phyloP scores from a whole-genome alignment of 305 asterid genomes.

The Fraxinus velutina region DNA sequence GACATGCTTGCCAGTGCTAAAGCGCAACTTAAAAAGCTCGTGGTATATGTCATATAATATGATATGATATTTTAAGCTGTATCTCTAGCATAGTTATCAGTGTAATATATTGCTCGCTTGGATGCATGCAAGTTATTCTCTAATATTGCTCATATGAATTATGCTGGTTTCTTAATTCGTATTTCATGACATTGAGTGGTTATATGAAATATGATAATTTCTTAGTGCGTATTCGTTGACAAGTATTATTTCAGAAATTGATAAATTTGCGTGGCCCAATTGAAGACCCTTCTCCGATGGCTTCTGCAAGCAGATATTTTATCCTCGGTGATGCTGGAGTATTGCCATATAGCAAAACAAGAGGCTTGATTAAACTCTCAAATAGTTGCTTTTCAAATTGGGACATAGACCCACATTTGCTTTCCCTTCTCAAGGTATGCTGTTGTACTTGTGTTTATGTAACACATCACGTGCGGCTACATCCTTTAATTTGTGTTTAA shows the following conservation, averaged over 20 bases:
- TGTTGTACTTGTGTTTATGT: constrained; percentile 11
- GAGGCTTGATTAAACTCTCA: constrained; percentile 65
- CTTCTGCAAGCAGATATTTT: constrained; percentile 57
- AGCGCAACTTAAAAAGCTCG: constrained; percentile 67
- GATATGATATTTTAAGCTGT: constrained; percentile 4
- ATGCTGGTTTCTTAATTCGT: constrained; percentile 22
- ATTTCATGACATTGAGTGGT: constrained; percentile 21
- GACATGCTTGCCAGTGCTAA: constrained; percentile 71
- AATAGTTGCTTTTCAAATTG: constrained; percentile 61
- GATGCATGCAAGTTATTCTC: constrained; percentile 17
- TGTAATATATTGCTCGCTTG: background rate
- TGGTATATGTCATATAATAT: constrained; percentile 38
- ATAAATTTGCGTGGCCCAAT: constrained; percentile 54
- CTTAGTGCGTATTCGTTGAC: constrained; percentile 29
- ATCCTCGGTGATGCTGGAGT: constrained; percentile 62
- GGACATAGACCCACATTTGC: constrained; percentile 70
- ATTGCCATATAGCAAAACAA: constrained; percentile 63
- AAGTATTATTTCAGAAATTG: constrained; percentile 54
- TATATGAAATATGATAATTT: constrained; percentile 13
- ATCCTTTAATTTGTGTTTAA: background rate
- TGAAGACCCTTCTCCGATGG: constrained; percentile 83
- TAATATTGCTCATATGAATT: constrained; percentile 19
- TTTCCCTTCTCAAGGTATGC: constrained; percentile 80
- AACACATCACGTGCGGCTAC: background rate
- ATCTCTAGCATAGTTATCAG: background rate